phyloP scores from a whole-genome alignment of 2,329 filamentous ascomycete genomes.

The Colletotrichum sp. region DNA sequence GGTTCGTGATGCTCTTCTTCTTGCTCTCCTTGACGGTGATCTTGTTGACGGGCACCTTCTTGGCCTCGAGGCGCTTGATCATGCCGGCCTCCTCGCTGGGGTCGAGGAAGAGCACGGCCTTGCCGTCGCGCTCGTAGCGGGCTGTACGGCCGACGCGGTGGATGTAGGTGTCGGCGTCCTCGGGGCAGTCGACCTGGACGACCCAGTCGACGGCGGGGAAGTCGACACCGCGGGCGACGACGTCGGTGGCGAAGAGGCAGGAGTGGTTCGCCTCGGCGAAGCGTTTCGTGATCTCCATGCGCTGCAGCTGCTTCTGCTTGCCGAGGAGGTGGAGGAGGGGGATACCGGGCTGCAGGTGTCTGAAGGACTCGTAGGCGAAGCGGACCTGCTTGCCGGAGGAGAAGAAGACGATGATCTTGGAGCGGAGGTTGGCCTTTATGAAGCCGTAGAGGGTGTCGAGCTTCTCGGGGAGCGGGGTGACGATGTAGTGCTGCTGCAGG shows the following conservation, averaged over 20 bases:
- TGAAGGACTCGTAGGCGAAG: slow-evolving; percentile 92
- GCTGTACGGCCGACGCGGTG: slow-evolving; percentile 94
- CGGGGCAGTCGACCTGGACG: slow-evolving; percentile 96
- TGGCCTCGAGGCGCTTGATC: slow-evolving; percentile 81
- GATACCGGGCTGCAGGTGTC: slow-evolving; percentile 92
- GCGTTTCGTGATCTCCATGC: slow-evolving; percentile 84
- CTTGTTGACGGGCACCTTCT: slow-evolving; percentile 86
- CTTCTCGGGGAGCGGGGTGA: slow-evolving; percentile 86
- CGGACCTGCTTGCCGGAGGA: slow-evolving; percentile 96
- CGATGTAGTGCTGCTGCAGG: slow-evolving; percentile 89
- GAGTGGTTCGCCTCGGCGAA: slow-evolving; percentile 83
- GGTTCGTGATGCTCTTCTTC: slow-evolving; percentile 82
- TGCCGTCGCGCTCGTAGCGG: slow-evolving; percentile 86
- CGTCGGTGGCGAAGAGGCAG: slow-evolving; percentile 94
- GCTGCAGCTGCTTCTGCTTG: slow-evolving; percentile 87
- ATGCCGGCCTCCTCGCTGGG: slow-evolving; percentile 94
- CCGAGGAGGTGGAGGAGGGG: slow-evolving; percentile 92
- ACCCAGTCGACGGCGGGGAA: slow-evolving; percentile 99
- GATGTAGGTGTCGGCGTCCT: slow-evolving; percentile 97
- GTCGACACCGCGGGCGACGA: slow-evolving; percentile 91
- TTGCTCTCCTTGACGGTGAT: slow-evolving; percentile 91
- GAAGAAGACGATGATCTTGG: slow-evolving; percentile 94
- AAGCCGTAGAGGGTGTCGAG: slow-evolving; percentile 93
- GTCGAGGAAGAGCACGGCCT: slow-evolving; percentile 89
- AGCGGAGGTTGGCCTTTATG: slow-evolving; percentile 87